A percentile compares a stretch with the other conserved stretches of the same genome.
Evolutionary conservation across 1,284 basidiomycete species (phyloP).

Genomic region (Schizophyllum amplum): DNA sequence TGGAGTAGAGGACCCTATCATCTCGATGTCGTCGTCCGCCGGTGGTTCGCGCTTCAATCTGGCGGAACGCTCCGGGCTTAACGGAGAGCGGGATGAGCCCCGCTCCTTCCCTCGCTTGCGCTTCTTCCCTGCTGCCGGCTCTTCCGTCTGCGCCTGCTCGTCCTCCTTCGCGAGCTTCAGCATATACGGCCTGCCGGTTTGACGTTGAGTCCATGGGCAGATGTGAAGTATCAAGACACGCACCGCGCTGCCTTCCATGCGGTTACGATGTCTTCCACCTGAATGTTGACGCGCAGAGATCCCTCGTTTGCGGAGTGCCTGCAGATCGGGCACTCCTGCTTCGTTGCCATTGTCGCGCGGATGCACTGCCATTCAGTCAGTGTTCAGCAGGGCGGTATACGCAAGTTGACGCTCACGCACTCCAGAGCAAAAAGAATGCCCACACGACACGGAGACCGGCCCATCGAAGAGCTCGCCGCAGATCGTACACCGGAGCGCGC

Average conservation of each 20-base stretch:
- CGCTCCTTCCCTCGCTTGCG: conserved; percentile 19
- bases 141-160: conserved; percentile 6
- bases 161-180: conserved; percentile 30
- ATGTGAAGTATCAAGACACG: conserved; percentile 7
- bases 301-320: conserved; percentile 45
- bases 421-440: conserved; percentile 71
- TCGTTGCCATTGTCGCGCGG: conserved; percentile 42
- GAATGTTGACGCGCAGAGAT: conserved; percentile 50
- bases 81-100: conserved; percentile 3
- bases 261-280: conserved; percentile 50
- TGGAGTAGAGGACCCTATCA: conserved; percentile 7
- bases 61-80: too few relatives aligned
- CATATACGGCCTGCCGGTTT: conserved; percentile 20
- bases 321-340: conserved; percentile 62
- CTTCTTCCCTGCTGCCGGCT: conserved; percentile 17
- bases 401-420: conserved; percentile 34
- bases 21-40: too few relatives aligned
- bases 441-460: conserved; percentile 62
- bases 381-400: neutral
- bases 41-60: conserved; percentile 3
- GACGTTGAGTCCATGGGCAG: too few relatives aligned
- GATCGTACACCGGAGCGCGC: conserved; percentile 58
- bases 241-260: conserved; percentile 63
- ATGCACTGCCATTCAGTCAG: conserved; percentile 42
- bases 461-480: conserved; percentile 64